Percentiles rank a stretch among this genome's conserved stretches.
phyloP scores from a whole-genome alignment of 176 grass and related monocot genomes.

The Otatea glauca region DNA sequence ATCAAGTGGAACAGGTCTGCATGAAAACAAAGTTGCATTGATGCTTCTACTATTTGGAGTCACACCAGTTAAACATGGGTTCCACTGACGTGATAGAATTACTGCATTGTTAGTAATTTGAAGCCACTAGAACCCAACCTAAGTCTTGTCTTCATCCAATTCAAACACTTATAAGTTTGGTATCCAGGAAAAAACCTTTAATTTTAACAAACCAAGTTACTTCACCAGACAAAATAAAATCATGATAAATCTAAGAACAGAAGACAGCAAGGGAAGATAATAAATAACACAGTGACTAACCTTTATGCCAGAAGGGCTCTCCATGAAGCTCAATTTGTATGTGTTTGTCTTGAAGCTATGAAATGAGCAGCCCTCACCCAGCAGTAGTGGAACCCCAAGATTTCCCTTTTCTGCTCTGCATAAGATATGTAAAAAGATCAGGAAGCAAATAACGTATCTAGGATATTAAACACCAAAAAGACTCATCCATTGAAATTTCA shows the following conservation, averaged over 20 bases:
- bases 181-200: background rate
- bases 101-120: background rate
- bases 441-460: background rate
- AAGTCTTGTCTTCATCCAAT: background rate
- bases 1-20: background rate
- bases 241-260: background rate
- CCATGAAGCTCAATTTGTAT: constrained; percentile 90
- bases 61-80: background rate
- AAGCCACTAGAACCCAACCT: background rate
- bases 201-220: constrained; percentile 15
- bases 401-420: constrained; percentile 75
- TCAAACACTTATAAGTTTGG: constrained; percentile 1
- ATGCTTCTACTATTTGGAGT: background rate
- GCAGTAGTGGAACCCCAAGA: constrained; percentile 80
- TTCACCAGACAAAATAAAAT: constrained; percentile 18
- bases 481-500: background rate
- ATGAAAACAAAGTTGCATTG: constrained; percentile 20
- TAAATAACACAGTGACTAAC: constrained; percentile 48
- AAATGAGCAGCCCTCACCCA: constrained; percentile 86
- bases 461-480: background rate
- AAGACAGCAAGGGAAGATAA: constrained; percentile 1
- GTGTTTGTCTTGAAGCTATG: constrained; percentile 90
- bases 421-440: background rate
- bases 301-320: constrained; percentile 93
- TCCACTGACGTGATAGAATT: background rate